phyloP scores from a whole-genome alignment of 2,329 filamentous ascomycete species.

The Cladosporium sphaerospermum region DNA sequence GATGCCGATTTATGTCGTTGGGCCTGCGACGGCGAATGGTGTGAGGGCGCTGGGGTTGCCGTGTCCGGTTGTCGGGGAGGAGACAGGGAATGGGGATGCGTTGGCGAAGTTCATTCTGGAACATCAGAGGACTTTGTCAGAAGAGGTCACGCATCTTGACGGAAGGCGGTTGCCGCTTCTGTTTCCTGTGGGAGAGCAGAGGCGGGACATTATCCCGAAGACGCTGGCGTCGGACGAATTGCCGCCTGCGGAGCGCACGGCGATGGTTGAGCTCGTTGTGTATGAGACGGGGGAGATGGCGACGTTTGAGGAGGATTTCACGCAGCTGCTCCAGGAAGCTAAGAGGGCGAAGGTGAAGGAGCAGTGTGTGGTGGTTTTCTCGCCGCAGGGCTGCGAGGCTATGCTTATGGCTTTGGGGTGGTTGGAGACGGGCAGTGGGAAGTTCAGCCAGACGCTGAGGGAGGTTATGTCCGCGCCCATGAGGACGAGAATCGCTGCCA shows the following conservation, averaged over 20 bases:
- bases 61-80: constrained; percentile 64
- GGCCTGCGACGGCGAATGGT: constrained; percentile 72
- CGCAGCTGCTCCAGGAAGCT: constrained; percentile 37
- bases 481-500: constrained; percentile 76
- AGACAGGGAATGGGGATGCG: constrained; percentile 78
- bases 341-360: constrained; percentile 27
- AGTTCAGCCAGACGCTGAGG: constrained; percentile 42
- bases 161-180: constrained; percentile 57
- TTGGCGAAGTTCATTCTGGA: constrained; percentile 71
- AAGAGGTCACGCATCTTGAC: constrained; percentile 24
- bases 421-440: constrained; percentile 36
- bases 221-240: constrained; percentile 59
- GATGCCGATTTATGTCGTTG: constrained; percentile 69
- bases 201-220: constrained; percentile 82
- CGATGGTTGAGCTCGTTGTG: constrained; percentile 72
- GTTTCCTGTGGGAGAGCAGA: constrained; percentile 85
- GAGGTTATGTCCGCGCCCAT: constrained; percentile 92
- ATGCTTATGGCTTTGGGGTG: constrained; percentile 51
- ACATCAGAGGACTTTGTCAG: constrained; percentile 56
- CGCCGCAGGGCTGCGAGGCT: constrained; percentile 55
- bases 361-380: constrained; percentile 71
- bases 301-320: constrained; percentile 67
- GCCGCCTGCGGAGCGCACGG: constrained; percentile 47
- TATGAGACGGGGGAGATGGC: constrained; percentile 82
- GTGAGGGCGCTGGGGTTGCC: constrained; percentile 49